phyloP scores from a whole-genome alignment of 345 rosid genomes.

The Populus alba region DNA sequence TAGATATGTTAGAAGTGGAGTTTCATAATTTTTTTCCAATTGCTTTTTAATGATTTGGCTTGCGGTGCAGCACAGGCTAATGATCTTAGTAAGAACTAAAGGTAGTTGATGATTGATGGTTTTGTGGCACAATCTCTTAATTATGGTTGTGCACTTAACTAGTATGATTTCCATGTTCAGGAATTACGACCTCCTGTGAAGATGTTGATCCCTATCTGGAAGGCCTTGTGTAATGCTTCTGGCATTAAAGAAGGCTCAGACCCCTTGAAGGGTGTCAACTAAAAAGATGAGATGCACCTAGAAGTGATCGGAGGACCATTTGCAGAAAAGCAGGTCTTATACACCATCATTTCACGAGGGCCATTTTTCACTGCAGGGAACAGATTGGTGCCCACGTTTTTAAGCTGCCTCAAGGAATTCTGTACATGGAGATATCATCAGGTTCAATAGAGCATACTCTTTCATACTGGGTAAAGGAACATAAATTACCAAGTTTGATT shows the following conservation, averaged over 20 bases:
- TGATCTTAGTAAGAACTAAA: background rate
- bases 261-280: background rate
- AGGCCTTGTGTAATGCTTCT: conserved; percentile 54
- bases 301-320: background rate
- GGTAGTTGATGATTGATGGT: background rate
- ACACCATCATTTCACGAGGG: background rate
- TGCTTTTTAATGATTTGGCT: too few species aligned
- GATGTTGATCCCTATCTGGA: conserved; percentile 81
- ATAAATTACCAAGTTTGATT: background rate
- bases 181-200: conserved; percentile 68
- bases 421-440: background rate
- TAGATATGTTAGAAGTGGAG: too few species aligned
- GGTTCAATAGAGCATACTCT: background rate
- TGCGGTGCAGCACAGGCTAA: too few species aligned
- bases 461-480: background rate
- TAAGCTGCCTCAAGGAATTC: background rate
- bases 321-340: background rate
- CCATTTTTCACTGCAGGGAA: background rate
- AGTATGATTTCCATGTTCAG: conserved; percentile 32
- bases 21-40: too few species aligned
- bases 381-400: background rate
- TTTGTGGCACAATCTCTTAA: background rate
- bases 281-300: background rate
- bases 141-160: background rate
- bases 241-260: conserved; percentile 11